These are phyloP conservation scores for Datura wrightii DNA, from an alignment of 257 asterid species.

Conservation along the genomic window DNA sequence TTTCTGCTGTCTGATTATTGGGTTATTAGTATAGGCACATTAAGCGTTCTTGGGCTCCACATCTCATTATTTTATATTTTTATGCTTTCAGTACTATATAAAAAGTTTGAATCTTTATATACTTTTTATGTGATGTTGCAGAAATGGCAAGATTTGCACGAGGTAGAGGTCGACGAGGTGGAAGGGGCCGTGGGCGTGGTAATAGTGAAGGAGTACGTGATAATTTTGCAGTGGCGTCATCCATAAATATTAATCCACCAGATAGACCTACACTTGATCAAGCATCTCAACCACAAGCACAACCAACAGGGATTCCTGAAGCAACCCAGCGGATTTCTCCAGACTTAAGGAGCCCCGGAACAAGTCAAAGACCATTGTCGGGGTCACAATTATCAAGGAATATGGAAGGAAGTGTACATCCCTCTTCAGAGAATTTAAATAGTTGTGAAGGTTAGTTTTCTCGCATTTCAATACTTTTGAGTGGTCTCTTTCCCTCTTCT, in stretches of 20 bases:
- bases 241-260: not conserved
- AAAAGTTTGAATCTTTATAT: not conserved
- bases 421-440: constrained; percentile 27
- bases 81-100: not conserved
- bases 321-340: constrained; percentile 6
- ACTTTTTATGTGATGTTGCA: not conserved
- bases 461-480: not conserved
- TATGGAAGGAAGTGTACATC: constrained; percentile 25
- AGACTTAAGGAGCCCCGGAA: constrained; percentile 10
- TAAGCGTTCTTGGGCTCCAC: not conserved
- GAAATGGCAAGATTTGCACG: constrained; percentile 21
- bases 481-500: constrained; percentile 17
- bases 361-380: not conserved
- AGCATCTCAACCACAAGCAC: constrained; percentile 19
- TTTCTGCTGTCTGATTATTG: not conserved
- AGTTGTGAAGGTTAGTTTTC: constrained; percentile 20
- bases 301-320: constrained; percentile 6
- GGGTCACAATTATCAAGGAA: constrained; percentile 18
- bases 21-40: constrained; percentile 21
- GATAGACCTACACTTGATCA: constrained; percentile 9
- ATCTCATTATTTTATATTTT: not conserved
- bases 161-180: constrained; percentile 25
- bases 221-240: constrained; percentile 21
- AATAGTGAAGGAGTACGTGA: constrained; percentile 18
- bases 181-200: not conserved